These are phyloP conservation scores for Pichia kudriavzevii DNA, from an alignment of 1,139 yeast genomes.

Conservation along the genomic window DNA sequence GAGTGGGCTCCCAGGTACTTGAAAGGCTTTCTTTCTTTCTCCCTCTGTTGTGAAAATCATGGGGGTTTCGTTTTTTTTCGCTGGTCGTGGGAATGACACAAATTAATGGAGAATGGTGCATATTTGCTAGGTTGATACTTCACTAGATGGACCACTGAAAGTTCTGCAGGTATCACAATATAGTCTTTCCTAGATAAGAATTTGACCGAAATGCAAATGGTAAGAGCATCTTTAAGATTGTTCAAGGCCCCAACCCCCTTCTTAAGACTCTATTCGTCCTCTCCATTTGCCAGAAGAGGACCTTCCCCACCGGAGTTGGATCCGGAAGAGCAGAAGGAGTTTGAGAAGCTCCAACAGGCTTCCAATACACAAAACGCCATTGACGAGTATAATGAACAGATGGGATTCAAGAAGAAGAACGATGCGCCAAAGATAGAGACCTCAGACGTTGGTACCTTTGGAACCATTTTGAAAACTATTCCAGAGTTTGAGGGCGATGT, in stretches of 20 bases:
- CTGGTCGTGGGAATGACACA: too few species aligned
- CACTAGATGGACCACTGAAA: too few species aligned
- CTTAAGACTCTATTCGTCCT: constrained; percentile 7
- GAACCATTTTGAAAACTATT: constrained; percentile 64
- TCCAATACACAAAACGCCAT: constrained; percentile 79
- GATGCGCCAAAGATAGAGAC: constrained; percentile 30
- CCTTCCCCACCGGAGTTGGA: constrained; percentile 86
- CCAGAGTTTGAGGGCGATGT: constrained; percentile 95
- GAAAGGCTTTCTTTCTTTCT: too few species aligned
- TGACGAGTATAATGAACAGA: constrained; percentile 61
- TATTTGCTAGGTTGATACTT: too few species aligned
- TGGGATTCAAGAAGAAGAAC: constrained; percentile 28
- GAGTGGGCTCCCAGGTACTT: too few species aligned
- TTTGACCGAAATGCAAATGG: too few species aligned
- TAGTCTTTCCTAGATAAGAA: too few species aligned
- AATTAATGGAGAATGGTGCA: too few species aligned
- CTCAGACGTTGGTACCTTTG: constrained; percentile 53
- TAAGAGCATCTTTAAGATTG: too few species aligned
- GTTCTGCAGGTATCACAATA: too few species aligned
- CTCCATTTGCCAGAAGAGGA: constrained; percentile 19
- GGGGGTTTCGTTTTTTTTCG: too few species aligned
- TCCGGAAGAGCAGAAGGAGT: constrained; percentile 85
- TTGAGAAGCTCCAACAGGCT: constrained; percentile 72
- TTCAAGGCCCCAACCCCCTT: background rate
- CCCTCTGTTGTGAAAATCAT: too few species aligned